Base-by-base conservation (phyloP, 1,284 basidiomycete species). In the Trametes polyzona region DNA sequence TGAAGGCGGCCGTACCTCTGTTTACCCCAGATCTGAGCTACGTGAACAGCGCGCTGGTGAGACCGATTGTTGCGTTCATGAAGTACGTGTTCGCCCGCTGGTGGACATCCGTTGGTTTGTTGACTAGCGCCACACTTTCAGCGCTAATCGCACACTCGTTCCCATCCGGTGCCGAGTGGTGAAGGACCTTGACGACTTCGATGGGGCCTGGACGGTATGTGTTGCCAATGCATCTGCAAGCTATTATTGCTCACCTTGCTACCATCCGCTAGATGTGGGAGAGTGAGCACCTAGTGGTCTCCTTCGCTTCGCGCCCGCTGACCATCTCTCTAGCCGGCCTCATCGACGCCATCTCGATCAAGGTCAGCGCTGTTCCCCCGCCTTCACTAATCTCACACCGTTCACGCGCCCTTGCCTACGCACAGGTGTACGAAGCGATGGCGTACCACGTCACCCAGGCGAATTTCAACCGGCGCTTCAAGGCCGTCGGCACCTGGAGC, bases 61-160 rank as follows among this genome's bases (percentile, higher is more conserved):
- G 97, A 57, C 96, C 97, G 4, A 98, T 99, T 62, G 97, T 99
- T 5, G 96, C 95, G 0, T 99, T 99, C 71, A 97, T 99, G 86
- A 97, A 97, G 92, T 95, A 66, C 62, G 88, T 77, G 1, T 26
- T 29, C 24, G 10, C 50, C 21, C 42, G 35, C 37, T 26, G 2
- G 27, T 16, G 21, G 9, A 1, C 4, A 3, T 11, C 19, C 1
- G 26, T n/a, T 47, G n/a, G 19, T 9, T 36, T 3, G 16, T 52
- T 67, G 43, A 66, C 16, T 2, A 21, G 11, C 16, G 19, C 24
- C n/a, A n/a, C n/a, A n/a, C n/a, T 14, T 40, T 5, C 60, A 95
- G 93, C 71, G 90, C 91, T 1, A 96, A 98, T 71, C 86, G 89
- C 59, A 98, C 96, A 0, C 75, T 98, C 61, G 85, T 98, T 2